These are phyloP conservation scores for Fusarium begoniae DNA, from an alignment of 2,329 filamentous ascomycete species.

Conservation along the genomic window DNA sequence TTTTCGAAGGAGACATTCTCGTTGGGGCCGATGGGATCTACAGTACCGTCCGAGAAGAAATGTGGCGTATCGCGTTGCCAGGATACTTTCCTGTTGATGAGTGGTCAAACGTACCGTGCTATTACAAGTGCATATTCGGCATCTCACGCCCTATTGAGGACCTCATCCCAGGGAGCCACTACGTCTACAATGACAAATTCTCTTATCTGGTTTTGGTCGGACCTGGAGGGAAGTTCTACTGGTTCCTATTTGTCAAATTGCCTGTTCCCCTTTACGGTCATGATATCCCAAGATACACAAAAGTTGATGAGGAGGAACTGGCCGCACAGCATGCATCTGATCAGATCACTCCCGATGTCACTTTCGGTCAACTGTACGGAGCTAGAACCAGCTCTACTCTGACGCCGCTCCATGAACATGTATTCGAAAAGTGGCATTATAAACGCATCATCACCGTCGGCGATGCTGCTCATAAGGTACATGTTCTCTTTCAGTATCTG, in stretches of 20 bases:
- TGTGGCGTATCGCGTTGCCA: constrained; percentile 29
- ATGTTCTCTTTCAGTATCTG: too few relatives aligned
- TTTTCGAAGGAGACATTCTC: constrained; percentile 46
- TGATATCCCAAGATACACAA: neutral
- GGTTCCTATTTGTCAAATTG: neutral
- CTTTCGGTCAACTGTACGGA: neutral
- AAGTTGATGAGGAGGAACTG: neutral
- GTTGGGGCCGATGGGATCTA: constrained; percentile 54
- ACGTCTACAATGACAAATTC: neutral
- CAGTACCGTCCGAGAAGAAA: constrained; percentile 48
- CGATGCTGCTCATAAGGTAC: constrained; percentile 14
- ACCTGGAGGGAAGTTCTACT: neutral
- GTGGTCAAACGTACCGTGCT: neutral
- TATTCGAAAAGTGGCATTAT: constrained; percentile 9
- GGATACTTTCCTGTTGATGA: constrained; percentile 16
- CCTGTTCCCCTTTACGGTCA: neutral
- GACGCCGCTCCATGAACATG: neutral
- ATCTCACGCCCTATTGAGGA: neutral
- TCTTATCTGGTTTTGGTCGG: neutral
- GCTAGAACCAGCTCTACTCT: neutral
- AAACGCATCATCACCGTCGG: neutral
- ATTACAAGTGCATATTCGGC: constrained; percentile 16
- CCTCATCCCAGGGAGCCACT: neutral
- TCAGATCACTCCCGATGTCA: neutral
- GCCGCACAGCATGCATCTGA: neutral